Conservation (phyloP, 495 filamentous ascomycete genomes). For the Podospora fimiseda region DNA sequence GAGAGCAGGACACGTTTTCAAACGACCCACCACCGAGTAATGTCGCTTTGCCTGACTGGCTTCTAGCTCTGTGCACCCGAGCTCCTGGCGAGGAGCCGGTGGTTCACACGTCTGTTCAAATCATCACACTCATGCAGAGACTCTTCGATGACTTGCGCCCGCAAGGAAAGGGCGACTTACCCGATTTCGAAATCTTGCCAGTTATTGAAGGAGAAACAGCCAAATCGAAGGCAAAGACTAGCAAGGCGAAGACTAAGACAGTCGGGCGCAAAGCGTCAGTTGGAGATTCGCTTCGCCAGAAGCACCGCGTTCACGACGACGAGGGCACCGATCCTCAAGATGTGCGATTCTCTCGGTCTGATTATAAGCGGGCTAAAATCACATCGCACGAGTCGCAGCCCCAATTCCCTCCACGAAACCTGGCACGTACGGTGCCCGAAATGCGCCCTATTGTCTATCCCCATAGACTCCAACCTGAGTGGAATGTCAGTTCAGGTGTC, state of each 20-base stretch:
- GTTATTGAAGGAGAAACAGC: conserved; percentile 33
- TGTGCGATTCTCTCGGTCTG: not conserved
- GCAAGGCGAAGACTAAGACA: not conserved
- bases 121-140: conserved; percentile 30
- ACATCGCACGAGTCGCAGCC: not conserved
- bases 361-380: not conserved
- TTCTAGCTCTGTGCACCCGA: conserved; percentile 24
- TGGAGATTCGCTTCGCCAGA: not conserved
- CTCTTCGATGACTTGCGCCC: conserved; percentile 30
- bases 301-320: not conserved
- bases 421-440: conserved; percentile 9
- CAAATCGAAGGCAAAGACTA: not conserved
- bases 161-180: conserved; percentile 36
- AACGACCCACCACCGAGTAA: conserved; percentile 17
- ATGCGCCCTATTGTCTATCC: not conserved
- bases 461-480: not conserved
- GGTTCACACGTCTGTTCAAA: conserved; percentile 33
- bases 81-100: not conserved
- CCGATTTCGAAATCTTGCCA: conserved; percentile 64
- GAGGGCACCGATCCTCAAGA: not conserved
- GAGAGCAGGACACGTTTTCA: not conserved
- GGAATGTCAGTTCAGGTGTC: not conserved
- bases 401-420: not conserved
- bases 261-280: not conserved
- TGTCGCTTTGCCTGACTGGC: conserved; percentile 40